These are phyloP conservation scores for Exidia glandulosa DNA, from an alignment of 768 basidiomycete species.

Conservation along the genomic window DNA sequence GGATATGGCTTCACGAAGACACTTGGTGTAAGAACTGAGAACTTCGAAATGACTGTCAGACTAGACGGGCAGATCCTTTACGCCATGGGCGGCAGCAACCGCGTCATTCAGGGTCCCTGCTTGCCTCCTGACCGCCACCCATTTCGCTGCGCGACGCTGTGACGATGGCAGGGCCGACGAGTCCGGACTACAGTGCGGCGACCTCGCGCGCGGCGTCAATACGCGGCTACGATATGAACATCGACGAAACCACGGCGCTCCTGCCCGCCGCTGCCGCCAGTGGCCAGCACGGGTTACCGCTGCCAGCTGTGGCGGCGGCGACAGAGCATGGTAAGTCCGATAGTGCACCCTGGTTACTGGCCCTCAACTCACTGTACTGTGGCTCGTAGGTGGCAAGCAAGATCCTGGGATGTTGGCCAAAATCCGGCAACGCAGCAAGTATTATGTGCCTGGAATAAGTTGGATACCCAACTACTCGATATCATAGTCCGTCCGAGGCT, in stretches of 20 bases:
- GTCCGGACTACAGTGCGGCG: background rate
- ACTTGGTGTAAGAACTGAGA: too few relatives aligned
- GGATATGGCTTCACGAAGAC: too few relatives aligned
- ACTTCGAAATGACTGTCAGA: too few relatives aligned
- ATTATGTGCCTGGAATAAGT: constrained; percentile 12
- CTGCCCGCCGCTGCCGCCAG: background rate
- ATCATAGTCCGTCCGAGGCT: constrained; percentile 11
- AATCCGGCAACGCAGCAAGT: background rate
- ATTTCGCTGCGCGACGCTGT: background rate
- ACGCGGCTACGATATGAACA: background rate
- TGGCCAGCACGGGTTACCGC: background rate
- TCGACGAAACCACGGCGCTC: background rate
- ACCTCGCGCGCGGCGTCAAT: background rate
- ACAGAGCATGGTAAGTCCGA: background rate
- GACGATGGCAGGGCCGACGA: background rate
- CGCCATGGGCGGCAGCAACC: too few relatives aligned
- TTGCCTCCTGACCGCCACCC: too few relatives aligned
- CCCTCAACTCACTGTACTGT: background rate
- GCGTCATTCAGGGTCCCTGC: too few relatives aligned
- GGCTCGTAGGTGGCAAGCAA: background rate
- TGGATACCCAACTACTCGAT: constrained; percentile 23
- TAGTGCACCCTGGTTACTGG: background rate
- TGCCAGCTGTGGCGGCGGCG: background rate
- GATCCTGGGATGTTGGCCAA: background rate
- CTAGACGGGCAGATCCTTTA: too few relatives aligned